Conservation (phyloP, 139 green algal genomes). For the Chlorella sp. region DNA sequence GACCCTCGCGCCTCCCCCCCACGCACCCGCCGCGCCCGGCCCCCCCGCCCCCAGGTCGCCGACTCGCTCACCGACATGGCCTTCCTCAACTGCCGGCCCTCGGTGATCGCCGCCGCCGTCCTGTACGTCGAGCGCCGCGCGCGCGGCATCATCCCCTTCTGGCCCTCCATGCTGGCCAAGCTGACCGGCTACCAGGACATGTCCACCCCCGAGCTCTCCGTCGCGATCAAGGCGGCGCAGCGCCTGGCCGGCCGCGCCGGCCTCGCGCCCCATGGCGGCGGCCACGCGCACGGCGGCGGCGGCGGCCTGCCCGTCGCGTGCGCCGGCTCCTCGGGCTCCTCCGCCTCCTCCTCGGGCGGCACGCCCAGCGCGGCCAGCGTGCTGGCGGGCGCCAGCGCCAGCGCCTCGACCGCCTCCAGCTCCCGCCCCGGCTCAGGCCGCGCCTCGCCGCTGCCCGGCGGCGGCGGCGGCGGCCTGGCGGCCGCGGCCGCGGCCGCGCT, state of each 20-base stretch:
- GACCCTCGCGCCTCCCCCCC: background rate
- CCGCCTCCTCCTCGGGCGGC: too few species aligned
- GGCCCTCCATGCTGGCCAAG: conserved; percentile 81
- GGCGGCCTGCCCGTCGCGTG: too few species aligned
- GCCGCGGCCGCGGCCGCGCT: too few species aligned
- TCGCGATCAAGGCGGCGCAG: conserved; percentile 79
- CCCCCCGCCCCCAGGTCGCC: conserved; percentile 25
- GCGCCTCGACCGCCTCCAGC: too few species aligned
- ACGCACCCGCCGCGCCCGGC: background rate
- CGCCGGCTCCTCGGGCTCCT: too few species aligned
- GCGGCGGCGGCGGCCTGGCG: too few species aligned
- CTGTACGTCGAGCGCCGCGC: conserved; percentile 77
- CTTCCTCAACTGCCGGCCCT: conserved; percentile 86
- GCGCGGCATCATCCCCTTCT: conserved; percentile 83
- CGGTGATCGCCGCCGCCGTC: conserved; percentile 78
- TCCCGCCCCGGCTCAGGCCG: too few species aligned
- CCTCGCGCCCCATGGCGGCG: too few species aligned
- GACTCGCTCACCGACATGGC: conserved; percentile 72
- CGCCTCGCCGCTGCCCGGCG: too few species aligned
- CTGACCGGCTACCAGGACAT: conserved; percentile 83
- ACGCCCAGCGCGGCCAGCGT: too few species aligned
- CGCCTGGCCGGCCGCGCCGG: conserved; percentile 42
- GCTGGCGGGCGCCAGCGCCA: too few species aligned
- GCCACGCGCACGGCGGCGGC: too few species aligned
- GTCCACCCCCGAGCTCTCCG: conserved; percentile 68